Conservation (phyloP, 441 rosid species). For the Capsella rubella region DNA sequence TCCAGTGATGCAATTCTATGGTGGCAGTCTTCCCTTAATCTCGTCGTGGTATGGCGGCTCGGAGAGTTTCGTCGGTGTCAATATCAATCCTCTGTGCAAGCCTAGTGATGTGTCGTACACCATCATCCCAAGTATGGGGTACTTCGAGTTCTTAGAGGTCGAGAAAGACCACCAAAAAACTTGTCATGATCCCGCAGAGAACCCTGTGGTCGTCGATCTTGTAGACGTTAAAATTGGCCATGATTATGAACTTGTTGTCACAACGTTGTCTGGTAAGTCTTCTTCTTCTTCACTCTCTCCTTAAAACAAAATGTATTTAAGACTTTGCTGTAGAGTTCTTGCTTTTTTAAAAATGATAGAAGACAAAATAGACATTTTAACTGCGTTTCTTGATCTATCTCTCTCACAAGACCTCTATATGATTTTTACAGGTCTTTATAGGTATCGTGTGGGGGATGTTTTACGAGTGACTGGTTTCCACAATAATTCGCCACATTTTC, state of each 20-base stretch:
- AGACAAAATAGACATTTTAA: neutral
- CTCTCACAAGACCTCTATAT: neutral
- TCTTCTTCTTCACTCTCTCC: neutral
- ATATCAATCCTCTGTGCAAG: slow-evolving; percentile 56
- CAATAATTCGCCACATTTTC: slow-evolving; percentile 75
- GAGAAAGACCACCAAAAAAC: slow-evolving; percentile 42
- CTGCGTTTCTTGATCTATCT: neutral
- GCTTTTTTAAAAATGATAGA: neutral
- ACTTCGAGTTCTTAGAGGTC: slow-evolving; percentile 70
- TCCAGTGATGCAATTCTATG: slow-evolving; percentile 64
- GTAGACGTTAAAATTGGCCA: slow-evolving; percentile 66
- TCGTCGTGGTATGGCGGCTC: slow-evolving; percentile 58
- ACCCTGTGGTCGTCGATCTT: slow-evolving; percentile 56
- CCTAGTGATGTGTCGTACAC: slow-evolving; percentile 77
- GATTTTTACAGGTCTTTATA: slow-evolving; percentile 58
- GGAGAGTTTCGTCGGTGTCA: slow-evolving; percentile 58
- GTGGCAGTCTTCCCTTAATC: slow-evolving; percentile 70
- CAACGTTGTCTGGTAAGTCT: slow-evolving; percentile 64
- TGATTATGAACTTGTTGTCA: slow-evolving; percentile 67
- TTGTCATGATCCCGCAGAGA: slow-evolving; percentile 11
- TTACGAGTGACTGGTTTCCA: slow-evolving; percentile 74
- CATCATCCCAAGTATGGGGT: slow-evolving; percentile 74
- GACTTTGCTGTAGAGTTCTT: neutral
- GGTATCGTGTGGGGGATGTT: slow-evolving; percentile 83
- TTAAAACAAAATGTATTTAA: neutral